Evolutionary conservation across 352 stramenopile genomes (phyloP).

Genomic region (Phytophthora chlamydospora): DNA sequence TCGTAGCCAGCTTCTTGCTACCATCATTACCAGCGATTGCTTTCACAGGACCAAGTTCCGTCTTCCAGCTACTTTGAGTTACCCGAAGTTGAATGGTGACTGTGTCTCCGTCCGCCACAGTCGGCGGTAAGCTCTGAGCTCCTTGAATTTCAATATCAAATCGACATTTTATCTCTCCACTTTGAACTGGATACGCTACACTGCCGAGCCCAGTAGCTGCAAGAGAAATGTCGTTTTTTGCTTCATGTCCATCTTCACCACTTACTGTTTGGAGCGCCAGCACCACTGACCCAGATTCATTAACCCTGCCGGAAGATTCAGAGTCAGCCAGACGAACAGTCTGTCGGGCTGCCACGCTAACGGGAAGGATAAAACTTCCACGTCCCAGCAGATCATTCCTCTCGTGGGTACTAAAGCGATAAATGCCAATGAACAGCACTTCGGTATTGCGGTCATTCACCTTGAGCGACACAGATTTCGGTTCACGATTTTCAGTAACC

Average conservation of each 20-base stretch:
- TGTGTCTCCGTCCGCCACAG: slow-evolving; percentile 12
- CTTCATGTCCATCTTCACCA: background rate
- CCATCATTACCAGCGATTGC: background rate
- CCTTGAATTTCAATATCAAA: slow-evolving; percentile 28
- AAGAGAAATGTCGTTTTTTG: slow-evolving; percentile 4
- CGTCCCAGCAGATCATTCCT: slow-evolving; percentile 33
- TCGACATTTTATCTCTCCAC: slow-evolving; percentile 23
- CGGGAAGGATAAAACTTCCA: slow-evolving; percentile 19
- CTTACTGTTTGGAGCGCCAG: slow-evolving; percentile 15
- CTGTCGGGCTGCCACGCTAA: slow-evolving; percentile 8
- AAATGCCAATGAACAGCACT: slow-evolving; percentile 25
- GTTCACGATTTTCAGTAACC: slow-evolving; percentile 2
- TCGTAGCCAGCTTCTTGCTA: background rate
- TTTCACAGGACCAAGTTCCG: slow-evolving; percentile 11
- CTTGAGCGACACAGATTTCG: slow-evolving; percentile 14
- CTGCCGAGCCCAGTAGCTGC: slow-evolving; percentile 19
- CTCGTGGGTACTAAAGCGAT: slow-evolving; percentile 29
- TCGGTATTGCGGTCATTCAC: slow-evolving; percentile 21
- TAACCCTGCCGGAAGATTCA: slow-evolving; percentile 2
- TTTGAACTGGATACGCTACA: slow-evolving; percentile 21
- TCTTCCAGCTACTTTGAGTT: slow-evolving; percentile 30
- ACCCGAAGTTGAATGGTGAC: slow-evolving; percentile 23
- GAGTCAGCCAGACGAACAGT: slow-evolving; percentile 6
- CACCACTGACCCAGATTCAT: slow-evolving; percentile 16
- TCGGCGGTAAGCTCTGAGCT: slow-evolving; percentile 9